Evolutionary conservation across 495 filamentous ascomycete genomes (phyloP).

Genomic region (Talaromyces stipitatus): DNA sequence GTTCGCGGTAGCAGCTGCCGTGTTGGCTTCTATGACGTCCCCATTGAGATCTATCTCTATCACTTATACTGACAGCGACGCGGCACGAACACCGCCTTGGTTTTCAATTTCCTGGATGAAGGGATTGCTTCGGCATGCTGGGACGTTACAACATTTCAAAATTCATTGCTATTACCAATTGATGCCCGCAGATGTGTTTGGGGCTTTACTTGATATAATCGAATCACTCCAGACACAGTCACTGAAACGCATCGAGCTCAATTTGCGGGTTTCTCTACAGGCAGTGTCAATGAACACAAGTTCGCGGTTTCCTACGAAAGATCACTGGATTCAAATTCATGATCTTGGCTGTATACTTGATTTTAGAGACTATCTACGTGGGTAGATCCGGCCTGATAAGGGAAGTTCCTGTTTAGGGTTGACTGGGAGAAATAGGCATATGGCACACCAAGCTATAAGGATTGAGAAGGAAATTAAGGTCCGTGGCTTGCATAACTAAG

Average conservation of each 20-base stretch:
- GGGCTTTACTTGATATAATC: background rate
- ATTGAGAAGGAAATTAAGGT: no score
- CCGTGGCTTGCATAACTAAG: no score
- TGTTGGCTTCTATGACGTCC: background rate
- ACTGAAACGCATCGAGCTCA: background rate
- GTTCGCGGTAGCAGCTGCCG: background rate
- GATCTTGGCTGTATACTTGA: background rate
- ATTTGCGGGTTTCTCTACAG: background rate
- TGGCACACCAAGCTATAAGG: no score
- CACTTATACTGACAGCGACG: background rate
- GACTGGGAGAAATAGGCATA: no score
- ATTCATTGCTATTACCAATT: conserved; percentile 2
- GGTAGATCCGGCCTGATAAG: no score
- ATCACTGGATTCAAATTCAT: background rate
- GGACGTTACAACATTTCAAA: background rate
- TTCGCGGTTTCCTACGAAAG: background rate
- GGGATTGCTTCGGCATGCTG: background rate
- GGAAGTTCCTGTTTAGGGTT: no score
- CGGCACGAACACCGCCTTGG: background rate
- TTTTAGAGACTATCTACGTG: background rate
- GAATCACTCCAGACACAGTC: background rate
- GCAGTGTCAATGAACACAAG: background rate
- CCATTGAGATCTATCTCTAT: background rate
- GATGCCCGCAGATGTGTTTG: background rate
- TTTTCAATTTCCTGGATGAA: background rate